Evolutionary conservation across 306 rosid genomes (phyloP), one percentile per base, ranked within the genome.

Genomic region (Sophora flavescens): DNA sequence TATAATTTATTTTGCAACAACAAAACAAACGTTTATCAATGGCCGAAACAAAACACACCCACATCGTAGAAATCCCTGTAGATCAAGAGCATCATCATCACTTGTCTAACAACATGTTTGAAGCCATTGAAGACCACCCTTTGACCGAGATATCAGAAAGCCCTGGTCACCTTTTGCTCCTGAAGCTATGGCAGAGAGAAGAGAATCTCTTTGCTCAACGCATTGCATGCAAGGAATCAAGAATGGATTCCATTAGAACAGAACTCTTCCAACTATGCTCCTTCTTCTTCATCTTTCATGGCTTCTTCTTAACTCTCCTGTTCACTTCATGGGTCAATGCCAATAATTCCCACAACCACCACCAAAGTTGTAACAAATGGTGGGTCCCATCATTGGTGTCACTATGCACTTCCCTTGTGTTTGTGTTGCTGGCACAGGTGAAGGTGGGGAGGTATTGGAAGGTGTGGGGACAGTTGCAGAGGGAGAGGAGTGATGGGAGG

Each of bases 111-210:
- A 76, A 74, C 53, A 81, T 88, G 47, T 67, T 88, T 0, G 88
- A 82, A 13, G 95, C 91, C 17, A 90, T 92, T 15, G 91, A 92
- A 61, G 88, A 92, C 33, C 99, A 95, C 80, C 99, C 97, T 3
- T 72, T 95, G 16, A 84, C 84, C 18, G 97, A 95, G 56, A 95
- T 95, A 50, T 90, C 97, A 0, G 84, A 82, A 6, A 87, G 92
- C 62, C 89, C 97, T 0, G 99, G 99, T 12, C 99, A 92, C 45
- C 88, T 95, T 47, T 57, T 95, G 60, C 96, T 92, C 14, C 87
- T 95, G 16, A 95, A 91, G 81, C 97, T 95, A 41, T 91, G 93
- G 93, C 97, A 91, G 26, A 88, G 99, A 77, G 92, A 92, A 32
- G 99, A 95, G 59, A 84, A 87, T 28, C 80, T 95, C 42, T 87